A percentile compares a stretch with the other conserved stretches of the same genome.
These are phyloP conservation scores for Typha latifolia DNA, from an alignment of 176 grass and related monocot genomes.

Conservation along the genomic window DNA sequence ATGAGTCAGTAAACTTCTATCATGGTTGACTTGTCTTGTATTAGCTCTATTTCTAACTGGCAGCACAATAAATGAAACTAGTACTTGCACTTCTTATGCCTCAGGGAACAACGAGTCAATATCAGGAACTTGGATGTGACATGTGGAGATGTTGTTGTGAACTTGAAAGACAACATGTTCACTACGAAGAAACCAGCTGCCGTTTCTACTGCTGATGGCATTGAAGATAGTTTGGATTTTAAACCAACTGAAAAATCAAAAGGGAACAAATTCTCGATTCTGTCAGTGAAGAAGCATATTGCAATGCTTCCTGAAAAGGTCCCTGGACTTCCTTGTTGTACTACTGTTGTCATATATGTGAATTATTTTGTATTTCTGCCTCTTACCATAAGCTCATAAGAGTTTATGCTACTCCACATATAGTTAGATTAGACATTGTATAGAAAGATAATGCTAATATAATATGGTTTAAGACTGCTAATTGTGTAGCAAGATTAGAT, in stretches of 20 bases:
- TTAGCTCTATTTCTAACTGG: slow-evolving; percentile 2
- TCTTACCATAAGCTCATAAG: slow-evolving; percentile 1
- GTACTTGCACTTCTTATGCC: slow-evolving; percentile 10
- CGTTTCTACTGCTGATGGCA: slow-evolving; percentile 35
- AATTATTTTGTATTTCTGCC: slow-evolving; percentile 18
- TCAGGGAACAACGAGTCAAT: slow-evolving; percentile 36
- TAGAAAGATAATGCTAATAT: too few relatives aligned
- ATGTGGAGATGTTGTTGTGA: slow-evolving; percentile 31
- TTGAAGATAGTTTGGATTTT: slow-evolving; percentile 37
- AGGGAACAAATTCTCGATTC: slow-evolving; percentile 37
- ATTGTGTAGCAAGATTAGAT: too few relatives aligned
- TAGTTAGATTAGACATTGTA: not conserved
- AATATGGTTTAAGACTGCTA: too few relatives aligned
- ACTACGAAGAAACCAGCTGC: slow-evolving; percentile 47
- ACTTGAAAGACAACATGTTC: slow-evolving; percentile 73
- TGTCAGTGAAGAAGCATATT: slow-evolving; percentile 63
- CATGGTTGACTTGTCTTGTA: not conserved
- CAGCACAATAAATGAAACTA: not conserved
- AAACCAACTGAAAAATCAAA: slow-evolving; percentile 41
- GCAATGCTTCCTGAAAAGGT: slow-evolving; percentile 86
- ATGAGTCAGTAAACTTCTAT: too few relatives aligned
- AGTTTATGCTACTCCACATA: not conserved
- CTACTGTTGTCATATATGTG: not conserved
- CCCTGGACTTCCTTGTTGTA: slow-evolving; percentile 30
- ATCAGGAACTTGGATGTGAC: slow-evolving; percentile 32